Conservation (phyloP, 176 grass and related monocot genomes). For the Triticum dicoccoides region DNA sequence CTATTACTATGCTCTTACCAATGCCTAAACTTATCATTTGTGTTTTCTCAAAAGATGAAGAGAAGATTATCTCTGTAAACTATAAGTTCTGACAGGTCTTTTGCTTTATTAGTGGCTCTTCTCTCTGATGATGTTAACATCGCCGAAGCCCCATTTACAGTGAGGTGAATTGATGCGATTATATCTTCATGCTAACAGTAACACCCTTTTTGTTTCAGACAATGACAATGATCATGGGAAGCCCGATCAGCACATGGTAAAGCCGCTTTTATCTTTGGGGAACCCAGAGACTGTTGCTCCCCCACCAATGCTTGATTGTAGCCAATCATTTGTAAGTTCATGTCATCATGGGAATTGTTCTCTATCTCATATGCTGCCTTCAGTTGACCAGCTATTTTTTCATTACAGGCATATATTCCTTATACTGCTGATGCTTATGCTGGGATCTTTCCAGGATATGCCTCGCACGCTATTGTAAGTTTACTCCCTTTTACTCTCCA, state of each 20-base stretch:
- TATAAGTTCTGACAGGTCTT: not conserved
- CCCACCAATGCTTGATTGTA: constrained; percentile 36
- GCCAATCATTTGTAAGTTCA: constrained; percentile 62
- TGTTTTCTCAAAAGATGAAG: not conserved
- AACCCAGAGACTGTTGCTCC: constrained; percentile 40
- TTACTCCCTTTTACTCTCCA: not conserved
- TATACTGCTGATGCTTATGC: constrained; percentile 51
- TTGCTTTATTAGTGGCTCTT: not conserved
- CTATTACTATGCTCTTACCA: not conserved
- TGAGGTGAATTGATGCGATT: not conserved
- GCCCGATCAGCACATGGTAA: constrained; percentile 12
- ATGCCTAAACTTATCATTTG: constrained; percentile 11
- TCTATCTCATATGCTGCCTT: constrained; percentile 10
- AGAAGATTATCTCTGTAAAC: not conserved
- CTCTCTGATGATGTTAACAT: constrained; percentile 2
- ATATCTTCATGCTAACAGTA: constrained; percentile 9
- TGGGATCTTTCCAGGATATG: constrained; percentile 50
- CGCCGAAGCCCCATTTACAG: not conserved
- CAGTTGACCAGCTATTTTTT: constrained; percentile 6
- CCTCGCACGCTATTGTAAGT: constrained; percentile 48
- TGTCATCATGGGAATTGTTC: not conserved
- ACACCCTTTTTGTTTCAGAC: constrained; percentile 34
- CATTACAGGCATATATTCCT: constrained; percentile 51
- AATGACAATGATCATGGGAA: constrained; percentile 41
- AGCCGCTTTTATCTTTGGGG: constrained; percentile 35